These are phyloP conservation scores for Beauveria brongniartii DNA, from an alignment of 2,329 filamentous ascomycete species.

Conservation along the genomic window DNA sequence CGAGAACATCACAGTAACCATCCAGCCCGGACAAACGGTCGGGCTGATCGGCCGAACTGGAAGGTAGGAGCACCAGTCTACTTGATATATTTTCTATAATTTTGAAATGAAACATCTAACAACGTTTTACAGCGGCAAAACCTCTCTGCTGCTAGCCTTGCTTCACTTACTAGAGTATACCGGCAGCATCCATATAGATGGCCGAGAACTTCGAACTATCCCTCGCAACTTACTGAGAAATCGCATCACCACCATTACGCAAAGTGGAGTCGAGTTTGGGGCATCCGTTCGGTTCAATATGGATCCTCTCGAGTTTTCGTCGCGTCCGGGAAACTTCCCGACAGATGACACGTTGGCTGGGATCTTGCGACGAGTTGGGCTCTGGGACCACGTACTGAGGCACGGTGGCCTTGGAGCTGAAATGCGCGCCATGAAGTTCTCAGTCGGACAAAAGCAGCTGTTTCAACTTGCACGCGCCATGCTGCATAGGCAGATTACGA, in stretches of 20 bases:
- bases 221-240: not conserved
- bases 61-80: not conserved
- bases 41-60: slow-evolving; percentile 1
- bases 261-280: not conserved
- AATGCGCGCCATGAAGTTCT: not conserved
- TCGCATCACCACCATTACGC: slow-evolving; percentile 3
- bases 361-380: not conserved
- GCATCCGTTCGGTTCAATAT: slow-evolving; percentile 1
- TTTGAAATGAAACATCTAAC: not conserved
- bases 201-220: not conserved
- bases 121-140: not conserved
- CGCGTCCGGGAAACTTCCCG: not conserved
- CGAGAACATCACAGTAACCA: not conserved
- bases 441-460: not conserved
- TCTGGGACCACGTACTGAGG: not conserved
- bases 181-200: slow-evolving; percentile 3
- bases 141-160: not conserved
- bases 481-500: not conserved
- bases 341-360: not conserved
- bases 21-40: not conserved
- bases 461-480: slow-evolving; percentile 4
- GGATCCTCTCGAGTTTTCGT: not conserved
- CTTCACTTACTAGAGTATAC: slow-evolving; percentile 2
- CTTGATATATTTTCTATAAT: too few species aligned
- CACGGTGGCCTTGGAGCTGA: not conserved